phyloP scores from a whole-genome alignment of 306 rosid species.

The Trifolium dubium region DNA sequence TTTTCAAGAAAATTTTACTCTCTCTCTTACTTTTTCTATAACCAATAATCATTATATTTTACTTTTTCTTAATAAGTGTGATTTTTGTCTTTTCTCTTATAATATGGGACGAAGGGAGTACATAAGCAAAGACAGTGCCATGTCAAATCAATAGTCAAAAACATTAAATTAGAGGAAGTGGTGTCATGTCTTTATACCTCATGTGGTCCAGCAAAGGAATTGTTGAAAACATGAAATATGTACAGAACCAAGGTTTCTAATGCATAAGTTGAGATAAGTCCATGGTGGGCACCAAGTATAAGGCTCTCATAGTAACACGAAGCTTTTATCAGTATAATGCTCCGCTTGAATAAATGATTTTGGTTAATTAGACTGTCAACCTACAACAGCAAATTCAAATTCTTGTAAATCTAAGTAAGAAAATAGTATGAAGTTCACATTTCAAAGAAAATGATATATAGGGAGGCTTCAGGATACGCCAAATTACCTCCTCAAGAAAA shows the following conservation, averaged over 20 bases:
- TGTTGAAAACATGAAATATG: constrained; percentile 94
- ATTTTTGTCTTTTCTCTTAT: no score
- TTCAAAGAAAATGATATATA: constrained; percentile 32
- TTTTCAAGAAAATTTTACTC: no score
- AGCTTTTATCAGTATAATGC: constrained; percentile 95
- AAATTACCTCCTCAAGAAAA: constrained; percentile 93
- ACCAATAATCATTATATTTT: no score
- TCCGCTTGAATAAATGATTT: constrained; percentile 94
- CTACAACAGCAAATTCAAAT: constrained; percentile 54
- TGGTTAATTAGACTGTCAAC: constrained; percentile 88
- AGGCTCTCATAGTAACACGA: constrained; percentile 99
- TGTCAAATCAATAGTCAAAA: constrained; percentile 38
- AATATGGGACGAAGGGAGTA: no score
- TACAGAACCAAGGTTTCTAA: constrained; percentile 98
- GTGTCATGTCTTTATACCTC: constrained; percentile 64
- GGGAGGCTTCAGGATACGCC: constrained; percentile 28
- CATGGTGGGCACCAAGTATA: constrained; percentile 98
- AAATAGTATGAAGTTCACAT: background rate
- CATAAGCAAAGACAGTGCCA: constrained; percentile 29
- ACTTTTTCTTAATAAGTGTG: no score
- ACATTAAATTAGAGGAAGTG: constrained; percentile 28
- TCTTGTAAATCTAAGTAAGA: constrained; percentile 34
- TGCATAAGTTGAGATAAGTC: constrained; percentile 97
- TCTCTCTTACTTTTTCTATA: no score
- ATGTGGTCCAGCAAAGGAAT: constrained; percentile 95